phyloP scores from a whole-genome alignment of 2,329 filamentous ascomycete species.

The Dendryphion nanum region DNA sequence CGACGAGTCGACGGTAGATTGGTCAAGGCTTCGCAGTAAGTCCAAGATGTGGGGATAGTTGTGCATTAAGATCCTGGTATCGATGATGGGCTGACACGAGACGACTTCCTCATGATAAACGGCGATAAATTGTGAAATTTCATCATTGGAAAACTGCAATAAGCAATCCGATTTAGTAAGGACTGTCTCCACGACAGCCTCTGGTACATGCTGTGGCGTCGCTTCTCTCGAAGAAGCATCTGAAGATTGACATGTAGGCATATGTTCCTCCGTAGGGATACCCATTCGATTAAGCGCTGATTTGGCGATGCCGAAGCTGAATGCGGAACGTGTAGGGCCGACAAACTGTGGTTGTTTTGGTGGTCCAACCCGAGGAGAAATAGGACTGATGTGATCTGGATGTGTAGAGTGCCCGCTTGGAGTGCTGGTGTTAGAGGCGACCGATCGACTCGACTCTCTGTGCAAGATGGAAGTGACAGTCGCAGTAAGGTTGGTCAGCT shows the following conservation, averaged over 20 bases:
- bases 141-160: conserved; percentile 2
- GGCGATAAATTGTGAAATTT: conserved; percentile 10
- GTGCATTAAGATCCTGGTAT: conserved; percentile 7
- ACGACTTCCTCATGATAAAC: conserved; percentile 18
- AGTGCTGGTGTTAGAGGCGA: neutral
- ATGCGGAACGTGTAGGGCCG: conserved; percentile 18
- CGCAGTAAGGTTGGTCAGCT: conserved; percentile 10
- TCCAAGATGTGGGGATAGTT: neutral
- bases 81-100: conserved; percentile 16
- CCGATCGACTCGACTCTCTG: neutral
- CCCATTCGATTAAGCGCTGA: conserved; percentile 15
- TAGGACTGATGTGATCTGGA: neutral
- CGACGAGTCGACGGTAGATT: neutral
- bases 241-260: conserved; percentile 6
- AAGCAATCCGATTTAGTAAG: neutral
- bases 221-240: neutral
- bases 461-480: conserved; percentile 7
- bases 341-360: conserved; percentile 17
- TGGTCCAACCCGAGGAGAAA: neutral
- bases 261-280: conserved; percentile 5
- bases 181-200: neutral
- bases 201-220: neutral
- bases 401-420: neutral
- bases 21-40: neutral
- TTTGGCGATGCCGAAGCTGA: conserved; percentile 21